A percentile compares a stretch with the other conserved stretches of the same genome.
Evolutionary conservation across 805 yeast species (phyloP).

Genomic region (Kuraishia cidri): DNA sequence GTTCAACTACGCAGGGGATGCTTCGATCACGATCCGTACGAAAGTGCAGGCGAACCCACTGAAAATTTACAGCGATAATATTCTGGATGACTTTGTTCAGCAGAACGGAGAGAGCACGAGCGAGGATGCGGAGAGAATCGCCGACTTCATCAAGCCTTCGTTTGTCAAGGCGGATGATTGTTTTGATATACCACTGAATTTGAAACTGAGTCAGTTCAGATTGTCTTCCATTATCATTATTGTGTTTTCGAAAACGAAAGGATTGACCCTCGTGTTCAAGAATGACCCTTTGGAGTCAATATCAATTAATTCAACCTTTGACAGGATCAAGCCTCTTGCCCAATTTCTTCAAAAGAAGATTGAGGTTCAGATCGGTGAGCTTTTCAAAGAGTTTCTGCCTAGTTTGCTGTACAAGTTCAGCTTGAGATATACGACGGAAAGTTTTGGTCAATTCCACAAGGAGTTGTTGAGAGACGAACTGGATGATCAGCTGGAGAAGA

Average conservation of each 20-base stretch:
- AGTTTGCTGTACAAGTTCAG: slow-evolving; percentile 70
- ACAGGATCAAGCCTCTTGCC: slow-evolving; percentile 77
- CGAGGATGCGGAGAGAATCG: slow-evolving; percentile 12
- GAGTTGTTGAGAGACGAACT: slow-evolving; percentile 21
- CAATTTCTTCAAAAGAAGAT: slow-evolving; percentile 74
- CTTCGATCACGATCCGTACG: slow-evolving; percentile 65
- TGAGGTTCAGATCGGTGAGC: slow-evolving; percentile 68
- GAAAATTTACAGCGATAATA: slow-evolving; percentile 43
- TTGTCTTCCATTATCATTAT: slow-evolving; percentile 77
- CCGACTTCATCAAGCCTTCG: slow-evolving; percentile 53
- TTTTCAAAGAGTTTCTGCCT: slow-evolving; percentile 80
- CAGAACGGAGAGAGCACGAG: slow-evolving; percentile 24
- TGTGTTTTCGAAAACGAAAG: slow-evolving; percentile 75
- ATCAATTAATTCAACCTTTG: slow-evolving; percentile 80
- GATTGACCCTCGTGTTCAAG: slow-evolving; percentile 78
- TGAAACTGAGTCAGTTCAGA: slow-evolving; percentile 62
- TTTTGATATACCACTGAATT: slow-evolving; percentile 70
- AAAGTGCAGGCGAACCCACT: slow-evolving; percentile 81
- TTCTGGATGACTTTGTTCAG: slow-evolving; percentile 16
- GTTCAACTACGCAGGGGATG: slow-evolving; percentile 67
- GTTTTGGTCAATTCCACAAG: slow-evolving; percentile 24
- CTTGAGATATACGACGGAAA: slow-evolving; percentile 46
- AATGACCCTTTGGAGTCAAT: slow-evolving; percentile 85
- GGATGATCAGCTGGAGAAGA: slow-evolving; percentile 21
- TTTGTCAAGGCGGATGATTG: slow-evolving; percentile 59